Percentiles rank a stretch among this genome's conserved stretches.
Conservation (phyloP, 129 eudicot genomes). For the sunflower (Helianthus annuus) region HanXRQr2.0-SUNRISE NC_035434.2:29169513-29170012, state of each 20-base stretch:
- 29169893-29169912: not conserved
- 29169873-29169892: not conserved
- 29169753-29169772: constrained; percentile 65
- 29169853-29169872: not conserved
- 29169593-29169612: constrained; percentile 77
- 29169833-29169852: not conserved
- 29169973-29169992: not conserved
- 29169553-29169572: constrained; percentile 95
- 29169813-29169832: too few relatives aligned
- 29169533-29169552: constrained; percentile 82
- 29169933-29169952: constrained; percentile 7
- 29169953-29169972: not conserved
- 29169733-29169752: constrained; percentile 93
- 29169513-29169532: constrained; percentile 56
- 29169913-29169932: not conserved
- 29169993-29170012: too few relatives aligned
- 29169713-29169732: constrained; percentile 72
- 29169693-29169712: constrained; percentile 93
- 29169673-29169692: constrained; percentile 90
- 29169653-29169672: constrained; percentile 86
- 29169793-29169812: too few relatives aligned
- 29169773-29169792: too few relatives aligned
- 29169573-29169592: constrained; percentile 78
- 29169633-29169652: constrained; percentile 69
- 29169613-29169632: constrained; percentile 75